A percentile compares a stretch with the other conserved stretches of the same genome.
phyloP scores from a whole-genome alignment of 192 early-diverging fungal genomes.

The Dissophora ornata region DNA sequence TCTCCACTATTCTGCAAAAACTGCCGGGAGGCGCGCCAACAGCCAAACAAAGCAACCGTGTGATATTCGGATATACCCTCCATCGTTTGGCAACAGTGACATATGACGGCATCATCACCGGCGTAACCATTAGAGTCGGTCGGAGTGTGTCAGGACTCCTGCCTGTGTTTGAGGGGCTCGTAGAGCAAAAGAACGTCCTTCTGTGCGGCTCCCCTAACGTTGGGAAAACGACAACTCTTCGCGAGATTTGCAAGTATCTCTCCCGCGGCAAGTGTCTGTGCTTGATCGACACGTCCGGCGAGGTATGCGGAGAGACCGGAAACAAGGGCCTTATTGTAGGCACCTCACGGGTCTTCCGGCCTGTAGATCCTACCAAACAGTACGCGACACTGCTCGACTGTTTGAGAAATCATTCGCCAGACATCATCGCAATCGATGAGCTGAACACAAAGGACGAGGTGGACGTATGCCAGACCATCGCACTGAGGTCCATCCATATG shows the following conservation, averaged over 20 bases:
- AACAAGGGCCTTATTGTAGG: slow-evolving; percentile 11
- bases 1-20: neutral
- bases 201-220: slow-evolving; percentile 21
- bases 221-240: slow-evolving; percentile 16
- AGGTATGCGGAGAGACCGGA: slow-evolving; percentile 18
- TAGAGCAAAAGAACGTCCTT: slow-evolving; percentile 17
- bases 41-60: slow-evolving; percentile 7
- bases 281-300: slow-evolving; percentile 22
- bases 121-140: slow-evolving; percentile 13
- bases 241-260: slow-evolving; percentile 25
- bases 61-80: slow-evolving; percentile 21
- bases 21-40: slow-evolving; percentile 6
- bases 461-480: slow-evolving; percentile 18
- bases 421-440: slow-evolving; percentile 22
- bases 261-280: slow-evolving; percentile 17
- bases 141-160: slow-evolving; percentile 10
- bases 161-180: slow-evolving; percentile 14
- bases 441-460: slow-evolving; percentile 17
- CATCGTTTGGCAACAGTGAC: slow-evolving; percentile 22
- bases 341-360: slow-evolving; percentile 15
- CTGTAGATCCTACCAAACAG: slow-evolving; percentile 3
- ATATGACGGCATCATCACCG: slow-evolving; percentile 14
- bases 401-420: slow-evolving; percentile 20
- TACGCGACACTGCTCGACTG: slow-evolving; percentile 14
- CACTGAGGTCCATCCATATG: slow-evolving; percentile 24